phyloP scores from a whole-genome alignment of 1,139 yeast species.

The Arxiozyma slooffiae region DNA sequence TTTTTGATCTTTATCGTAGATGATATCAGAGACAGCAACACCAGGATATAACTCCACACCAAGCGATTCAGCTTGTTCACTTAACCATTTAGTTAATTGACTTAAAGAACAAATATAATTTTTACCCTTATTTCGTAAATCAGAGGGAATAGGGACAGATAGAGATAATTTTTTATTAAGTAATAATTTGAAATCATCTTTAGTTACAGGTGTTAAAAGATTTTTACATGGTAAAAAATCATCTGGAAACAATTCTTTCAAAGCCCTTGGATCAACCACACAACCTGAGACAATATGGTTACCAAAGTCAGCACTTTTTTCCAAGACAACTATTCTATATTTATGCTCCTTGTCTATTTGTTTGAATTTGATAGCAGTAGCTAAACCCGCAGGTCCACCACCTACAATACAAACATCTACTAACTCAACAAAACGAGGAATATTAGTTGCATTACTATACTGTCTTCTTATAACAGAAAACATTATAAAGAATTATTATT shows the following conservation, averaged over 20 bases:
- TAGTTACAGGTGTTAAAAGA: slow-evolving; percentile 60
- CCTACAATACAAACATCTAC: slow-evolving; percentile 95
- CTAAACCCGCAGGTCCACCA: slow-evolving; percentile 95
- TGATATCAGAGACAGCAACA: slow-evolving; percentile 74
- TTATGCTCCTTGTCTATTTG: slow-evolving; percentile 67
- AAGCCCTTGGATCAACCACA: slow-evolving; percentile 79
- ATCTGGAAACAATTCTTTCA: slow-evolving; percentile 62
- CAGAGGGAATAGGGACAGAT: slow-evolving; percentile 86
- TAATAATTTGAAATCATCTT: slow-evolving; percentile 60
- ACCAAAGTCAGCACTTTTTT: slow-evolving; percentile 88
- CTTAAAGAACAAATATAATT: slow-evolving; percentile 81
- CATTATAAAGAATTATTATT: neutral
- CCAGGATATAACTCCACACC: slow-evolving; percentile 94
- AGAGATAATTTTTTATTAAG: slow-evolving; percentile 55
- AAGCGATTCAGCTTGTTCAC: slow-evolving; percentile 82
- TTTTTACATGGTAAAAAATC: slow-evolving; percentile 45
- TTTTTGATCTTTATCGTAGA: slow-evolving; percentile 47
- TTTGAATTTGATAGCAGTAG: slow-evolving; percentile 82
- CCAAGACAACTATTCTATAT: slow-evolving; percentile 78
- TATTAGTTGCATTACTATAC: neutral
- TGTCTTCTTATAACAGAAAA: neutral
- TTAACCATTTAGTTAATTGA: slow-evolving; percentile 68
- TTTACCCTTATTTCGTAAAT: slow-evolving; percentile 58
- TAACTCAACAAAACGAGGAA: slow-evolving; percentile 55
- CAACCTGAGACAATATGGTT: slow-evolving; percentile 91